Evolutionary conservation across 2,329 filamentous ascomycete genomes (phyloP).

Genomic region (Pestalotiopsis sp.): DNA sequence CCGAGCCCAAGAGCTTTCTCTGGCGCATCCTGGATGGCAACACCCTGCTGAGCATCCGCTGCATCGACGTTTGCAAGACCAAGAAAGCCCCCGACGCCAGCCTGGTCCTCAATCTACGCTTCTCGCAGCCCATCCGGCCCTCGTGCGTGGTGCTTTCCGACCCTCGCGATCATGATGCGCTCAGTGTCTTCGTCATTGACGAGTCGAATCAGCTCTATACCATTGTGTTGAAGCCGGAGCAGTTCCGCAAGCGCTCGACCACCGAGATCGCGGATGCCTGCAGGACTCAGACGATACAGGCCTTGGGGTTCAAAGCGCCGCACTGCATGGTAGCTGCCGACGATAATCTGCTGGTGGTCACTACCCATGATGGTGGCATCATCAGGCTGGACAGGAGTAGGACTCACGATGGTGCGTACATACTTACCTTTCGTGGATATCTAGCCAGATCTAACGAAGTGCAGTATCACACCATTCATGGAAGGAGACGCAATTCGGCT

Average conservation of each 20-base stretch:
- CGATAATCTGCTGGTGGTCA: conserved; percentile 75
- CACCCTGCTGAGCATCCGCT: conserved; percentile 79
- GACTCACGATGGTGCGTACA: conserved; percentile 46
- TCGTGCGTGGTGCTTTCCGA: conserved; percentile 85
- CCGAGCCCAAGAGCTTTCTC: conserved; percentile 81
- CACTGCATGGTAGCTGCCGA: conserved; percentile 79
- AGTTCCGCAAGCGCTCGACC: conserved; percentile 71
- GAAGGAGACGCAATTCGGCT: conserved; percentile 74
- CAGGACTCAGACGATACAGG: conserved; percentile 73
- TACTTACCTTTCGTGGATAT: background rate
- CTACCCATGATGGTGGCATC: conserved; percentile 78
- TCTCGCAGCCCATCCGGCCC: conserved; percentile 72
- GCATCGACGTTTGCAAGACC: conserved; percentile 77
- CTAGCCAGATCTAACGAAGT: background rate
- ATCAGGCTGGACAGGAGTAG: conserved; percentile 68
- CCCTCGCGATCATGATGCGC: conserved; percentile 62
- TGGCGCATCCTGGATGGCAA: conserved; percentile 87
- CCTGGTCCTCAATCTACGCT: conserved; percentile 76
- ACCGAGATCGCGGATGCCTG: conserved; percentile 78
- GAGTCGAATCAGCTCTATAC: conserved; percentile 82
- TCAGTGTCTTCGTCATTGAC: conserved; percentile 66
- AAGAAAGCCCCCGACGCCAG: conserved; percentile 69
- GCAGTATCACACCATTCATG: conserved; percentile 47
- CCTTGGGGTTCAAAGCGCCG: conserved; percentile 74
- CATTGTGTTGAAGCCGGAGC: conserved; percentile 79